These are phyloP conservation scores for Pseudevernia furfuracea DNA, from an alignment of 495 filamentous ascomycete genomes.

Conservation along the genomic window DNA sequence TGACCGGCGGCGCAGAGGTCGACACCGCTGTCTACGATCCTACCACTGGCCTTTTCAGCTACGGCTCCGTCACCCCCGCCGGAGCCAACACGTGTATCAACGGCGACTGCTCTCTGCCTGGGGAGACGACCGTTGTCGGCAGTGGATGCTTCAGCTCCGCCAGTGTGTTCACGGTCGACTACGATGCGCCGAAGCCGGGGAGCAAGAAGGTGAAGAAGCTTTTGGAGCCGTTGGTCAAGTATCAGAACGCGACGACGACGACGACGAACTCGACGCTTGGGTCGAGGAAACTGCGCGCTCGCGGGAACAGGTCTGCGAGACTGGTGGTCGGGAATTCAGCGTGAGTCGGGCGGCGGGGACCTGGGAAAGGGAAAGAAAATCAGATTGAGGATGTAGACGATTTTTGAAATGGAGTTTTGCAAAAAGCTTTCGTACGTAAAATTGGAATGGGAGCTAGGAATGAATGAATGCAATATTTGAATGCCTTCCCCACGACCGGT, in stretches of 20 bases:
- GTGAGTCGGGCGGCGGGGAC: background rate
- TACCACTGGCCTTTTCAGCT: constrained; percentile 32
- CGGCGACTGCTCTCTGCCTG: constrained; percentile 32
- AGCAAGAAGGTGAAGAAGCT: background rate
- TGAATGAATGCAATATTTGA: too few relatives aligned
- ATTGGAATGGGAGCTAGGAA: too few relatives aligned
- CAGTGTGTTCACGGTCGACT: constrained; percentile 36
- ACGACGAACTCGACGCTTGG: background rate
- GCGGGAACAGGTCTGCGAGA: background rate
- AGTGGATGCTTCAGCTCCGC: constrained; percentile 27
- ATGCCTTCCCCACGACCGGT: too few relatives aligned
- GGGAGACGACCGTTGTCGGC: constrained; percentile 30
- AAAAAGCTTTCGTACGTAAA: too few relatives aligned
- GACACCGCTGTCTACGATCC: constrained; percentile 29
- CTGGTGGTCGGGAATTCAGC: background rate
- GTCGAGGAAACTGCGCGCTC: background rate
- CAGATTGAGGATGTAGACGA: background rate
- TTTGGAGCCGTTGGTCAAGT: constrained; percentile 6
- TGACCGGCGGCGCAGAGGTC: constrained; percentile 26
- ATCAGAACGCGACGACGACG: constrained; percentile 6
- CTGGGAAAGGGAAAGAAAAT: background rate
- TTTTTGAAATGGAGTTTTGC: too few relatives aligned
- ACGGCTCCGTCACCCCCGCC: constrained; percentile 9
- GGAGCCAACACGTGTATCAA: constrained; percentile 30
- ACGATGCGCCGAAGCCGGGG: constrained; percentile 26